phyloP scores from a whole-genome alignment of 176 grass and related monocot species.

The Eleusine coracana region DNA sequence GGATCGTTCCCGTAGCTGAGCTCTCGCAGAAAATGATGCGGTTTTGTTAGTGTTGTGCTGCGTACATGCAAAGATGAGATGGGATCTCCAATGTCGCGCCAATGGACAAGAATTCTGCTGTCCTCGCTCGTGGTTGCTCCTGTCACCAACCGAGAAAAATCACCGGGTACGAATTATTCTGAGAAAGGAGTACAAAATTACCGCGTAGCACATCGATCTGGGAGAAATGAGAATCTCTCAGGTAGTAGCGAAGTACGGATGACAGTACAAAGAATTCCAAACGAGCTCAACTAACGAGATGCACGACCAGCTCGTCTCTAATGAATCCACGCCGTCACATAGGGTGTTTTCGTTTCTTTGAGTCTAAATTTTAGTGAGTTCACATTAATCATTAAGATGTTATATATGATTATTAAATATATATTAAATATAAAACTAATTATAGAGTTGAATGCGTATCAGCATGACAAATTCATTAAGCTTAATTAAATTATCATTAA shows the following conservation, averaged over 20 bases:
- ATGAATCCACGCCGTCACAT: too few species aligned
- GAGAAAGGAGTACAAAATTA: background rate
- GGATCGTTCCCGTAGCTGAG: background rate
- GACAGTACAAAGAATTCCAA: background rate
- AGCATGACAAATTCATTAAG: too few species aligned
- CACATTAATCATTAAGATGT: too few species aligned
- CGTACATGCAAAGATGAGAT: too few species aligned
- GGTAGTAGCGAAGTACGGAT: background rate
- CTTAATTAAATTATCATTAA: too few species aligned
- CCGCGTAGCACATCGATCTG: background rate
- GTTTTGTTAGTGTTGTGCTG: too few species aligned
- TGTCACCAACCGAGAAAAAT: background rate
- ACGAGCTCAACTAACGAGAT: background rate
- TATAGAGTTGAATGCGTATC: too few species aligned
- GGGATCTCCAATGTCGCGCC: conserved; percentile 7
- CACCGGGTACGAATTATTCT: background rate
- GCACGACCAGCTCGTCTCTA: background rate
- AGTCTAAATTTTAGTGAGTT: too few species aligned
- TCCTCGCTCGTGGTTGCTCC: conserved; percentile 15
- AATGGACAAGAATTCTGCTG: conserved; percentile 6
- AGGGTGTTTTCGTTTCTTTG: too few species aligned
- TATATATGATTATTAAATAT: too few species aligned
- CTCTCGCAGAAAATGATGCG: conserved; percentile 12
- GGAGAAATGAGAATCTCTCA: background rate
- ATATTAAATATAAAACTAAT: too few species aligned